Conservation (phyloP, 768 basidiomycete species). For the Dioszegia hungarica region DNA sequence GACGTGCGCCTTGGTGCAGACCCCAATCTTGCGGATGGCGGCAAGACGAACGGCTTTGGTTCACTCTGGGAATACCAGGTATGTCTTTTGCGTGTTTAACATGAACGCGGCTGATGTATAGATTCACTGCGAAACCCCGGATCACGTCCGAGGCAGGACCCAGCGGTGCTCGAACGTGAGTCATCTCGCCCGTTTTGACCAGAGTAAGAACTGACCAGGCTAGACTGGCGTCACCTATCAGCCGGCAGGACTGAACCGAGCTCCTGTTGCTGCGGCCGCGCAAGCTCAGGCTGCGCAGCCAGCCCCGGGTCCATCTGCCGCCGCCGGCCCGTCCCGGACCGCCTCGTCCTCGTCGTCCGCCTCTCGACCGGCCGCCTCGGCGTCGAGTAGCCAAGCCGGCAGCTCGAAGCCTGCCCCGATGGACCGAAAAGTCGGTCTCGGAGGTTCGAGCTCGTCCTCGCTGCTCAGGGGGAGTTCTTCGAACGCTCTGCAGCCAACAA, state of each 20-base stretch:
- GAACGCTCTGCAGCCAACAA: background rate
- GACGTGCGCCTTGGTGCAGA: slow-evolving; percentile 33
- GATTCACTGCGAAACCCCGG: slow-evolving; percentile 26
- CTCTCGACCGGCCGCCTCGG: background rate
- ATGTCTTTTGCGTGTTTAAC: background rate
- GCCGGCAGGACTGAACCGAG: too few species aligned
- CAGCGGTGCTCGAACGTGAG: slow-evolving; percentile 3
- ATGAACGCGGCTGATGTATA: slow-evolving; percentile 1
- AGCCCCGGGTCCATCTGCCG: background rate
- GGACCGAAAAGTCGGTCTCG: too few species aligned
- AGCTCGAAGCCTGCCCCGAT: too few species aligned
- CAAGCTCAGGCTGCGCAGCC: too few species aligned
- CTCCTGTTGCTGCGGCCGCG: too few species aligned
- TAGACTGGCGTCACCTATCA: background rate
- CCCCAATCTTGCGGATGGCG: slow-evolving; percentile 21
- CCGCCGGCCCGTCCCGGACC: background rate
- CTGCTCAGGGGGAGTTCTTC: background rate
- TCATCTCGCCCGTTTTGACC: background rate
- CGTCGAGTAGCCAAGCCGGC: too few species aligned
- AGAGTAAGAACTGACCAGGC: too few species aligned
- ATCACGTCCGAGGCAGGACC: slow-evolving; percentile 19
- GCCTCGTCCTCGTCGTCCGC: background rate
- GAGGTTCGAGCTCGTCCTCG: background rate
- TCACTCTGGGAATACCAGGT: slow-evolving; percentile 32
- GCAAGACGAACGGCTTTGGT: slow-evolving; percentile 28